Evolutionary conservation across 495 filamentous ascomycete genomes (phyloP).

Genomic region (Poronia punctata): DNA sequence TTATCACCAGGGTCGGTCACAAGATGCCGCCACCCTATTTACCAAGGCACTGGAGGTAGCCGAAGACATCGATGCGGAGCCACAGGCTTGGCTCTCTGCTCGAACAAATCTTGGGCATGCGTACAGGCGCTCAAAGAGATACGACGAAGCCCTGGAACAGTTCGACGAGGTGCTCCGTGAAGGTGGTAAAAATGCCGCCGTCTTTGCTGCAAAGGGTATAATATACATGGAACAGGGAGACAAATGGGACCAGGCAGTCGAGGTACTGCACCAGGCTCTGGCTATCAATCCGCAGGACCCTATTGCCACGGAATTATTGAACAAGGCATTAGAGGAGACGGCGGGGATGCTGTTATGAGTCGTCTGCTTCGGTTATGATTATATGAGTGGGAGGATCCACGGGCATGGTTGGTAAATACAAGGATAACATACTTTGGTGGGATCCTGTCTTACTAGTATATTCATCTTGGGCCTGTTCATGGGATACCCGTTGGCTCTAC

Average conservation of each 20-base stretch:
- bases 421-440: no score
- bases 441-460: no score
- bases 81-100: conserved; percentile 78
- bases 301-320: conserved; percentile 66
- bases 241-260: conserved; percentile 59
- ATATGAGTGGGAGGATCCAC: no score
- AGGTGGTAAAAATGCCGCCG: conserved; percentile 62
- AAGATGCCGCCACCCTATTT: conserved; percentile 68
- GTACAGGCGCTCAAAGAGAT: conserved; percentile 61
- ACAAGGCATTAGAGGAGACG: conserved; percentile 67
- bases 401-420: no score
- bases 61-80: conserved; percentile 70
- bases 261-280: conserved; percentile 65
- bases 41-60: conserved; percentile 66
- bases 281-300: conserved; percentile 62
- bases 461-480: no score
- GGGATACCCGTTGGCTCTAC: no score
- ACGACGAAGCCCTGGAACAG: conserved; percentile 64
- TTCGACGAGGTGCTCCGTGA: conserved; percentile 77
- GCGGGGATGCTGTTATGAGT: conserved; percentile 21
- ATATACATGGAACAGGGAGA: conserved; percentile 60
- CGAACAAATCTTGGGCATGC: conserved; percentile 87
- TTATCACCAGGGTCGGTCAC: conserved; percentile 80
- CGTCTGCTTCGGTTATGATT: not conserved
- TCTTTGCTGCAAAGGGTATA: conserved; percentile 69